A percentile compares a stretch with the other conserved stretches of the same genome.
These are phyloP conservation scores for Cercospora zeina DNA, from an alignment of 2,329 filamentous ascomycete genomes.

Conservation along the genomic window DNA sequence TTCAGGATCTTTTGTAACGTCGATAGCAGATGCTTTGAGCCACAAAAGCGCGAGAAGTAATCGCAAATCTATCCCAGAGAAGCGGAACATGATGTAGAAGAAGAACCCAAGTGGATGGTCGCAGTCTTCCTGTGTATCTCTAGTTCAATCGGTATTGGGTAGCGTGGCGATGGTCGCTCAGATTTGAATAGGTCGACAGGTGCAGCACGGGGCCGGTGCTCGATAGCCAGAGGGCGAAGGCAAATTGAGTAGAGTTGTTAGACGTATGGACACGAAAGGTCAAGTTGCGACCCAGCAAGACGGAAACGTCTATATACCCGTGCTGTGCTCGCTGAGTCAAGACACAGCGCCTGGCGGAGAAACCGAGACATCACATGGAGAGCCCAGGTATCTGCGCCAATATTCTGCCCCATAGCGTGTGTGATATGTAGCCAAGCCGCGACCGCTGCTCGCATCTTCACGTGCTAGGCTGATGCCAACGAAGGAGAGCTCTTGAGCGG, in stretches of 20 bases:
- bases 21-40: slow-evolving; percentile 38
- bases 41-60: slow-evolving; percentile 32
- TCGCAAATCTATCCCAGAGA: slow-evolving; percentile 19
- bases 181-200: slow-evolving; percentile 4
- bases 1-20: slow-evolving; percentile 45
- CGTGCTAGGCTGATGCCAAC: slow-evolving; percentile 12
- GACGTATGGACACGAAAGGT: slow-evolving; percentile 13
- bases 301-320: slow-evolving; percentile 29
- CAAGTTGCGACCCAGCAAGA: slow-evolving; percentile 16
- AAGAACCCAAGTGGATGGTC: slow-evolving; percentile 16
- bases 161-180: slow-evolving; percentile 8
- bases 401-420: slow-evolving; percentile 15
- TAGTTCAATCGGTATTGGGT: slow-evolving; percentile 9
- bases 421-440: slow-evolving; percentile 5
- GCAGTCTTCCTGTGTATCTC: slow-evolving; percentile 18
- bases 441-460: background rate
- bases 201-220: slow-evolving; percentile 3
- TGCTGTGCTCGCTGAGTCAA: slow-evolving; percentile 19
- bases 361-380: slow-evolving; percentile 21
- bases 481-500: slow-evolving; percentile 1
- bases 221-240: background rate
- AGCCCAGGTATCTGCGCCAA: slow-evolving; percentile 21
- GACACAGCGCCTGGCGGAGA: slow-evolving; percentile 19
- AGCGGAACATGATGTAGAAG: slow-evolving; percentile 27
- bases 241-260: background rate